Evolutionary conservation across 1,284 basidiomycete genomes (phyloP).

Genomic region (Leccinum cinnamomeum): DNA sequence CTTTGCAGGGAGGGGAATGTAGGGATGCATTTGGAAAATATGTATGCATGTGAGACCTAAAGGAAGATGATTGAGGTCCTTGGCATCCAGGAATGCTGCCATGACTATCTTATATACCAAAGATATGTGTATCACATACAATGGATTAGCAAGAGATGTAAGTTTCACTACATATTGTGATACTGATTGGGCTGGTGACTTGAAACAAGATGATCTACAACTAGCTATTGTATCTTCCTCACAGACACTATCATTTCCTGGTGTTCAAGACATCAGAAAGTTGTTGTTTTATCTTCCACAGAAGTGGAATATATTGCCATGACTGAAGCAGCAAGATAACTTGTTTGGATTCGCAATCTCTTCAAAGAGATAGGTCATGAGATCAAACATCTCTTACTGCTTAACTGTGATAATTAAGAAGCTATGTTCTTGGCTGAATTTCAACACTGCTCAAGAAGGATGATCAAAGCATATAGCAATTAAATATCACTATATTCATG

Average conservation of each 20-base stretch:
- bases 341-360: neutral
- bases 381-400: neutral
- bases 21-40: slow-evolving; percentile 7
- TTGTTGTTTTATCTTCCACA: neutral
- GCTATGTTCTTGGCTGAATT: neutral
- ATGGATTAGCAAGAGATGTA: too few relatives aligned
- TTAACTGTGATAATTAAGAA: neutral
- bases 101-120: neutral
- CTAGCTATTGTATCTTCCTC: neutral
- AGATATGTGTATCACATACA: too few relatives aligned
- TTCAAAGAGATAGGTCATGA: neutral
- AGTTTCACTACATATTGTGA: too few relatives aligned
- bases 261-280: neutral
- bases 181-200: too few relatives aligned
- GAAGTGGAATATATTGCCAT: too few relatives aligned
- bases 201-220: too few relatives aligned
- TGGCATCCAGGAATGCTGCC: neutral
- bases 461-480: neutral
- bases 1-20: fast-evolving
- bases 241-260: too few relatives aligned
- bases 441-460: neutral
- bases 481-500: neutral
- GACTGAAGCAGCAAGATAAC: neutral
- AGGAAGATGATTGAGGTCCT: neutral
- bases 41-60: neutral